Conservation (phyloP, 169 alveolate genomes). For the Plasmodium billcollinsi region DNA sequence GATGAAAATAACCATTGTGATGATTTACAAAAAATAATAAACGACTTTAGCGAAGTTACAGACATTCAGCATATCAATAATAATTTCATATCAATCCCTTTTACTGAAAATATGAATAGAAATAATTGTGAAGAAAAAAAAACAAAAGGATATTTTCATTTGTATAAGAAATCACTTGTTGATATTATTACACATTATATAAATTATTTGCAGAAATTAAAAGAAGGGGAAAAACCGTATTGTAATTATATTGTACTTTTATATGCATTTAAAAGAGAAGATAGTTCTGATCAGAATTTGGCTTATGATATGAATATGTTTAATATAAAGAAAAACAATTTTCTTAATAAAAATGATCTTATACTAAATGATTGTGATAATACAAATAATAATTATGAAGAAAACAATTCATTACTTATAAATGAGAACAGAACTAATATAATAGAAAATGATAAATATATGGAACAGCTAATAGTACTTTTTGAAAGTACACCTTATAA, state of each 20-base stretch:
- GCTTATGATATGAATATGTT: not conserved
- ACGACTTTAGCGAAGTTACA: constrained; percentile 30
- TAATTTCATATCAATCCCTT: too few species aligned
- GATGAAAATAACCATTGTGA: not conserved
- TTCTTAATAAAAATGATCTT: not conserved
- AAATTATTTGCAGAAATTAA: constrained; percentile 15
- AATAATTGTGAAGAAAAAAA: not conserved
- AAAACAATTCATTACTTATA: not conserved
- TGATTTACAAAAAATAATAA: not conserved
- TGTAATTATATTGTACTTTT: constrained; percentile 56
- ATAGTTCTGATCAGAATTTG: not conserved
- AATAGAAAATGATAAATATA: not conserved
- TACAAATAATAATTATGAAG: too few species aligned
- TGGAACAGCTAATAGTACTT: not conserved
- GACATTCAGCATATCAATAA: not conserved
- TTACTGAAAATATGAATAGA: too few species aligned
- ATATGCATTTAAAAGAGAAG: constrained; percentile 39
- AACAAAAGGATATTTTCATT: constrained; percentile 11
- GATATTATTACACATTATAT: constrained; percentile 43
- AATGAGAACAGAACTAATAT: not conserved
- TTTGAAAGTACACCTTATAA: not conserved
- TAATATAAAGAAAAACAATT: not conserved
- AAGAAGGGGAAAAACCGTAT: not conserved
- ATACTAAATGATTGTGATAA: too few species aligned
- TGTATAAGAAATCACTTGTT: constrained; percentile 19